Evolutionary conservation across 352 stramenopile species (phyloP).

Genomic region (Thalassiosira allenii): DNA sequence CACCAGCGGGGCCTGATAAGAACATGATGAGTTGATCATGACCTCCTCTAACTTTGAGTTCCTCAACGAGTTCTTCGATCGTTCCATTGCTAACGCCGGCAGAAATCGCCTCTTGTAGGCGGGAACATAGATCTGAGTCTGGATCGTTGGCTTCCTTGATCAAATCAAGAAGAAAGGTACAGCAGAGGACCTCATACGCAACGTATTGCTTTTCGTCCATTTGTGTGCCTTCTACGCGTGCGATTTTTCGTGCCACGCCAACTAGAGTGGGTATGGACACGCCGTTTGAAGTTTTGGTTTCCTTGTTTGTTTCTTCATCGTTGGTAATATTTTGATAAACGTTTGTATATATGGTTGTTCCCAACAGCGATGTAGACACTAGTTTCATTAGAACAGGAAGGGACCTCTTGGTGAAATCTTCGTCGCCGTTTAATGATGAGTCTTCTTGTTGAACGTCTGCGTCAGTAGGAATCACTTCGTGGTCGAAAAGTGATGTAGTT

Average conservation of each 20-base stretch:
- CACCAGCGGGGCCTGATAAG: background rate
- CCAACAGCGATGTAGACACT: background rate
- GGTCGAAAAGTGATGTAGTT: background rate
- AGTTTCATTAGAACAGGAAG: background rate
- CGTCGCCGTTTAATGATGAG: background rate
- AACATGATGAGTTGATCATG: conserved; percentile 16
- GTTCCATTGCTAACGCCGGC: background rate
- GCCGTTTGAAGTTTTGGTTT: no score
- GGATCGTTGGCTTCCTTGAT: background rate
- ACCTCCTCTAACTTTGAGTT: conserved; percentile 7
- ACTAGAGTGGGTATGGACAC: conserved; percentile 11
- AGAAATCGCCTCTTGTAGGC: background rate
- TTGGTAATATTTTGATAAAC: background rate
- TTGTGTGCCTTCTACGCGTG: background rate
- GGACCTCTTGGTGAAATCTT: background rate
- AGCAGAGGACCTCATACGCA: conserved; percentile 20
- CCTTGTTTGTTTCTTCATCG: background rate
- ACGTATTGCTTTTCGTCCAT: conserved; percentile 23
- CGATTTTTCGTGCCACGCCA: conserved; percentile 6
- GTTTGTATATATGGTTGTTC: background rate
- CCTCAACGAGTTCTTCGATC: background rate
- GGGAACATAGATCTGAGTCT: background rate
- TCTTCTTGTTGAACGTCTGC: background rate
- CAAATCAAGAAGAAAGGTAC: conserved; percentile 2
- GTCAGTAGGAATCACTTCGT: background rate